Evolutionary conservation across 116 monocot species (phyloP).

Genomic region (Trichopus zeylanicus): DNA sequence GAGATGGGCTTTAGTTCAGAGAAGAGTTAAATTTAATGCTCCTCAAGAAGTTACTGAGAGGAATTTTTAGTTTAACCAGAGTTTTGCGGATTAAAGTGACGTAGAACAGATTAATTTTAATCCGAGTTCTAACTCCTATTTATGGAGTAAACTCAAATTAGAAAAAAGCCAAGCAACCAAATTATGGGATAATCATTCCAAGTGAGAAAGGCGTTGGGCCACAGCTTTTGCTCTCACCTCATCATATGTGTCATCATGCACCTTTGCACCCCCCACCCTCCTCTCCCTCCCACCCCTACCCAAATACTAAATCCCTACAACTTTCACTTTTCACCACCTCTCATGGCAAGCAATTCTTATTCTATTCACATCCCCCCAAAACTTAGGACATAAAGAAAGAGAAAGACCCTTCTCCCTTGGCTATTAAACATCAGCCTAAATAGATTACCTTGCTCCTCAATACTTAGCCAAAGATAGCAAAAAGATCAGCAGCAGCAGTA

Average conservation of each 20-base stretch:
- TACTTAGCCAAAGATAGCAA: neutral
- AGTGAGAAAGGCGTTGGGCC: conserved; percentile 25
- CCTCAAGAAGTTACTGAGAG: too few relatives aligned
- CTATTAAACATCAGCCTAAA: neutral
- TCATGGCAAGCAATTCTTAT: neutral
- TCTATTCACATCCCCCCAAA: neutral
- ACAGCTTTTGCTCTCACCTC: conserved; percentile 39
- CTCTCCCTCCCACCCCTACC: neutral
- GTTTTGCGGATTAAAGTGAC: too few relatives aligned
- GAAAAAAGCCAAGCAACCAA: conserved; percentile 16
- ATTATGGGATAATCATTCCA: conserved; percentile 64
- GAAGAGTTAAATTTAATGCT: too few relatives aligned
- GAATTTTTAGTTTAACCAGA: too few relatives aligned
- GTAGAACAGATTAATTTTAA: too few relatives aligned
- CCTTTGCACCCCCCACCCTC: conserved; percentile 4
- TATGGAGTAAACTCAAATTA: too few relatives aligned
- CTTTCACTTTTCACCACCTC: conserved; percentile 30
- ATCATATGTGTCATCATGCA: conserved; percentile 69
- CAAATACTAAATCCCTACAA: conserved; percentile 7
- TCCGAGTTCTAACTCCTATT: too few relatives aligned
- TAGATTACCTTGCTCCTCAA: neutral
- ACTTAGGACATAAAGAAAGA: conserved; percentile 13
- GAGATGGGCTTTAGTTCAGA: too few relatives aligned
- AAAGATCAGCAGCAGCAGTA: neutral
- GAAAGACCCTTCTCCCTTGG: conserved; percentile 2